Evolutionary conservation across 306 rosid genomes (phyloP).

Genomic region (Mimosa pudica): DNA sequence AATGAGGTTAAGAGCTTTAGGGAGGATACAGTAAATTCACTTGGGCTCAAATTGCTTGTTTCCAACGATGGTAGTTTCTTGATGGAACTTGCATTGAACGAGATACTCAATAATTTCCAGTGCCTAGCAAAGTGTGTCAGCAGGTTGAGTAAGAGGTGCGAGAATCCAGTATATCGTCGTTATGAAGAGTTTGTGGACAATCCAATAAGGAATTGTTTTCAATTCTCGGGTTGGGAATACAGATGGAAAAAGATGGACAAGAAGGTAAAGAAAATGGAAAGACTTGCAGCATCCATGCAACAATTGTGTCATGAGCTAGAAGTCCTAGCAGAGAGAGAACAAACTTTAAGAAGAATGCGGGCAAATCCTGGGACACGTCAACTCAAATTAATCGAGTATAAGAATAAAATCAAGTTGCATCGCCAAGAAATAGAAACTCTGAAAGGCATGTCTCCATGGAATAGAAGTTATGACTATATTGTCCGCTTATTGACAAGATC

Average conservation of each 20-base stretch:
- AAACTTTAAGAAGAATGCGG: conserved; percentile 56
- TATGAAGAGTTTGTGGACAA: conserved; percentile 57
- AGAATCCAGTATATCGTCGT: conserved; percentile 57
- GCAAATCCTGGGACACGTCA: conserved; percentile 30
- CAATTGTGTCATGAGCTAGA: conserved; percentile 63
- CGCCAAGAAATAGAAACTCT: conserved; percentile 62
- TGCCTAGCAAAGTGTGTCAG: conserved; percentile 58
- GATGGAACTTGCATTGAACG: conserved; percentile 70
- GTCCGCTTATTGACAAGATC: conserved; percentile 81
- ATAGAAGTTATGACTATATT: conserved; percentile 67
- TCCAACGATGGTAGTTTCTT: conserved; percentile 60
- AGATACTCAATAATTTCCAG: conserved; percentile 58
- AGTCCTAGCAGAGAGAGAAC: conserved; percentile 64
- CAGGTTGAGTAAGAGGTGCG: conserved; percentile 69
- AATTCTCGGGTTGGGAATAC: conserved; percentile 76
- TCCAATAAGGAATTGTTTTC: conserved; percentile 49
- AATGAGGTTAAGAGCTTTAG: conserved; percentile 49
- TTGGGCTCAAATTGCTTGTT: conserved; percentile 64
- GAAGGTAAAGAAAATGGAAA: conserved; percentile 86
- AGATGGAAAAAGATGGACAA: conserved; percentile 81
- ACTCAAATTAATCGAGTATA: conserved; percentile 50
- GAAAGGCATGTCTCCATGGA: conserved; percentile 73
- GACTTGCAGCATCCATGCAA: conserved; percentile 55
- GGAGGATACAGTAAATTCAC: conserved; percentile 52
- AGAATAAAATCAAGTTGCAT: conserved; percentile 65